These are phyloP conservation scores for Zymoseptoria pseudotritici DNA, from an alignment of 2,329 filamentous ascomycete species.

Conservation along the genomic window DNA sequence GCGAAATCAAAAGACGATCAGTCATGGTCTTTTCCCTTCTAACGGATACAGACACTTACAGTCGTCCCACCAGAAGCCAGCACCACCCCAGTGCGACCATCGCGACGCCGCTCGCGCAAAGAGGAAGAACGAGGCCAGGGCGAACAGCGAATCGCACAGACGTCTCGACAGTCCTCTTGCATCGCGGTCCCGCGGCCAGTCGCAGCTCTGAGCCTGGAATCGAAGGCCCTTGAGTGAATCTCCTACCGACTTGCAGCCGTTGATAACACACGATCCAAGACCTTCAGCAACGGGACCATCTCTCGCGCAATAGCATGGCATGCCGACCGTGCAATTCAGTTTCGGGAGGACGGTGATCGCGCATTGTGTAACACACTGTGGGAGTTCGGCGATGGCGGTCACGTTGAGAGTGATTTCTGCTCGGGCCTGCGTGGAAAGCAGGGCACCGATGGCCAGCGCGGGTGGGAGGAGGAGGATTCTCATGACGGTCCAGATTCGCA, in stretches of 20 bases:
- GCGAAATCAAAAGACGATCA: not conserved
- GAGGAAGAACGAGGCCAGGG: not conserved
- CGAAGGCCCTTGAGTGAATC: not conserved
- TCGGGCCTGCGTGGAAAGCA: not conserved
- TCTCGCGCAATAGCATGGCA: not conserved
- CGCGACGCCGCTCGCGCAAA: not conserved
- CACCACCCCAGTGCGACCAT: not conserved
- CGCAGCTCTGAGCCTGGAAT: not conserved
- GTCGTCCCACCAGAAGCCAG: not conserved
- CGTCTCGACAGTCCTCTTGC: not conserved
- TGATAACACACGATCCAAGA: not conserved
- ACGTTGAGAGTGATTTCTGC: not conserved
- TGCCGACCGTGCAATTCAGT: not conserved
- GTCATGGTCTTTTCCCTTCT: not conserved
- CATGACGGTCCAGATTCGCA: not conserved
- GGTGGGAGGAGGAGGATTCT: not conserved
- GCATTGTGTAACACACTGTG: not conserved
- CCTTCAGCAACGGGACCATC: not conserved
- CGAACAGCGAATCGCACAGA: not conserved
- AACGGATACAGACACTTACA: not conserved
- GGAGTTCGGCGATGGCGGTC: not conserved
- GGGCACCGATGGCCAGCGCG: not conserved
- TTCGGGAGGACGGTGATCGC: not conserved
- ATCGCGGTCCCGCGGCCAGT: not conserved
- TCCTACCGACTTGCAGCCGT: not conserved